Percentiles rank a stretch among this genome's conserved stretches.
These are phyloP conservation scores for Penicillium waksmanii DNA, from an alignment of 495 filamentous ascomycete genomes.

Conservation along the genomic window DNA sequence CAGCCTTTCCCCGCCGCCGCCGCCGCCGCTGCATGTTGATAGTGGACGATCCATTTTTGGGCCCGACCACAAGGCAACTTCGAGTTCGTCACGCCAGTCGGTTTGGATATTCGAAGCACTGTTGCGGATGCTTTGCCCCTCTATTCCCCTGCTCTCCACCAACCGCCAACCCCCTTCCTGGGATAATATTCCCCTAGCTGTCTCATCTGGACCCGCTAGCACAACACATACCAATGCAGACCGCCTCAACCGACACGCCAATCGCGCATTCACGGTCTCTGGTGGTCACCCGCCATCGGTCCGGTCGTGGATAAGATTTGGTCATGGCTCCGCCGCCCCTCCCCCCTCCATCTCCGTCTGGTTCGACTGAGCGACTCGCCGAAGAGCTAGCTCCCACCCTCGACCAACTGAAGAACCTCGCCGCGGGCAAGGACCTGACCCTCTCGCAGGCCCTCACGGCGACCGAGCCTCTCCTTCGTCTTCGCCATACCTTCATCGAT, in stretches of 20 bases:
- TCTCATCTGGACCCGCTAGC: slow-evolving; percentile 26
- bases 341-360: slow-evolving; percentile 66
- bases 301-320: slow-evolving; percentile 45
- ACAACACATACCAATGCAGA: slow-evolving; percentile 47
- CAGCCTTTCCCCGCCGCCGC: slow-evolving; percentile 17
- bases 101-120: neutral
- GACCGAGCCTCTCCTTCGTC: slow-evolving; percentile 45
- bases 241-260: slow-evolving; percentile 38
- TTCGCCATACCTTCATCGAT: slow-evolving; percentile 63
- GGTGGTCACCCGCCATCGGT: slow-evolving; percentile 44
- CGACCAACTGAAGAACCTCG: slow-evolving; percentile 50
- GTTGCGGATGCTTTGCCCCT: slow-evolving; percentile 2
- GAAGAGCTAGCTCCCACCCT: slow-evolving; percentile 64
- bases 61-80: slow-evolving; percentile 9
- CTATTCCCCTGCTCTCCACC: no score
- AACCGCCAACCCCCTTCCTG: neutral
- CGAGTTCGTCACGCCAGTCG: slow-evolving; percentile 8
- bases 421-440: slow-evolving; percentile 24
- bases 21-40: slow-evolving; percentile 8
- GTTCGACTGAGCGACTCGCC: slow-evolving; percentile 58
- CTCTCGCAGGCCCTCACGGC: slow-evolving; percentile 36
- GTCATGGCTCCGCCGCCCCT: slow-evolving; percentile 45
- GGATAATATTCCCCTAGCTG: slow-evolving; percentile 15
- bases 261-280: slow-evolving; percentile 44
- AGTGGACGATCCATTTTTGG: slow-evolving; percentile 22